Evolutionary conservation across 805 yeast species (phyloP).

Genomic region (Ogataea pini): DNA sequence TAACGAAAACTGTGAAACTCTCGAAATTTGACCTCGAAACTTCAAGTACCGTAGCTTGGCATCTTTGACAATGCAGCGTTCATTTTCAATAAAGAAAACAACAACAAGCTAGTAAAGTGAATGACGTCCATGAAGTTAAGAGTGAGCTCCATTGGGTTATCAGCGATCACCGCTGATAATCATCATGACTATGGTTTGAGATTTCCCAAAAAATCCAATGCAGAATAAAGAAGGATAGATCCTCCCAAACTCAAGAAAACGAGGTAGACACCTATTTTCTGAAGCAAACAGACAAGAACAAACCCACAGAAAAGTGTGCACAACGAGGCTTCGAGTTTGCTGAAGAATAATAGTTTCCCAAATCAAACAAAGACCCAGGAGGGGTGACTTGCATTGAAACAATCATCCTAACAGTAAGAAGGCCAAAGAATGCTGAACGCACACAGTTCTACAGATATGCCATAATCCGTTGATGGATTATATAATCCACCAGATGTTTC

Average conservation of each 20-base stretch:
- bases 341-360: neutral
- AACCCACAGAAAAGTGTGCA: neutral
- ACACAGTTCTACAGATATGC: neutral
- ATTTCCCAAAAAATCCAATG: constrained; percentile 45
- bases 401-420: neutral
- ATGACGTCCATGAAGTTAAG: constrained; percentile 61
- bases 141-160: constrained; percentile 89
- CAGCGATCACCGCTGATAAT: constrained; percentile 40
- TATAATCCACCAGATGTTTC: constrained; percentile 45
- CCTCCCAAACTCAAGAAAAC: constrained; percentile 18
- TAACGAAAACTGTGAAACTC: neutral
- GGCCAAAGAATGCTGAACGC: neutral
- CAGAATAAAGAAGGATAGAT: constrained; percentile 46
- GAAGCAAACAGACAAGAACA: constrained; percentile 10
- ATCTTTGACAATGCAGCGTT: constrained; percentile 64
- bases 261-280: constrained; percentile 11
- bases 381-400: constrained; percentile 17
- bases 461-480: constrained; percentile 16
- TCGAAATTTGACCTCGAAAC: constrained; percentile 2
- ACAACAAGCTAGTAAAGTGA: constrained; percentile 26
- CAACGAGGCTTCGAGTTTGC: neutral
- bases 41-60: constrained; percentile 47
- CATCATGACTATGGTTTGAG: constrained; percentile 78
- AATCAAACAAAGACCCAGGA: constrained; percentile 19
- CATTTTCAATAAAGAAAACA: constrained; percentile 25